Evolutionary conservation across 805 yeast genomes (phyloP).

Genomic region (Phaffomyces thermotolerans): DNA sequence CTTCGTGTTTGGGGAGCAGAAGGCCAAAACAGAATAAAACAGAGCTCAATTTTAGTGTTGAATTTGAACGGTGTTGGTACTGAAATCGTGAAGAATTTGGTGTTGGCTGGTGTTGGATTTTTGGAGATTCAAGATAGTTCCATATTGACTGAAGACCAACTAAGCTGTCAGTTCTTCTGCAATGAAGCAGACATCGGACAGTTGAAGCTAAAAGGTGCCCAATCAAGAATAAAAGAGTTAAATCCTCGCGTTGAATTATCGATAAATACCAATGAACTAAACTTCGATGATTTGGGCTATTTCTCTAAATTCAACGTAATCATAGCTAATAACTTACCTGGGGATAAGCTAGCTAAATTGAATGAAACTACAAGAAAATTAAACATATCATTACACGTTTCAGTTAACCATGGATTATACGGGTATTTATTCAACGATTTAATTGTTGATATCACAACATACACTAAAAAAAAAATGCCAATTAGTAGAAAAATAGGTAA

Average conservation of each 20-base stretch:
- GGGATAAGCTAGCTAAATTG: conserved; percentile 35
- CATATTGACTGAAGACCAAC: conserved; percentile 49
- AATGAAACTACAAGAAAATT: conserved; percentile 50
- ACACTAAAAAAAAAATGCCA: conserved; percentile 44
- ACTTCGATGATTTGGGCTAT: conserved; percentile 26
- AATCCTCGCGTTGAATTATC: conserved; percentile 69
- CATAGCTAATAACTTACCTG: conserved; percentile 61
- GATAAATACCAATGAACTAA: conserved; percentile 29
- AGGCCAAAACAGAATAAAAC: conserved; percentile 72
- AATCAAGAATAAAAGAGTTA: conserved; percentile 55
- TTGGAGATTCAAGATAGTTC: conserved; percentile 62
- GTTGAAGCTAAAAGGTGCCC: conserved; percentile 46
- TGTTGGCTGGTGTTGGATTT: conserved; percentile 81
- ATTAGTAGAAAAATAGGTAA: conserved; percentile 46
- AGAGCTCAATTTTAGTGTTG: conserved; percentile 62
- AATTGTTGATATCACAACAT: conserved; percentile 49
- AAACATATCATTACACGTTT: conserved; percentile 58
- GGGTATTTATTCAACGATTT: conserved; percentile 81
- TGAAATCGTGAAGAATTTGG: conserved; percentile 78
- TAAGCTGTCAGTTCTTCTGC: conserved; percentile 70
- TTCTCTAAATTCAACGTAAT: conserved; percentile 58
- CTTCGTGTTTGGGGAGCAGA: conserved; percentile 94
- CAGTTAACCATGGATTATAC: conserved; percentile 71
- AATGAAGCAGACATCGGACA: conserved; percentile 49
- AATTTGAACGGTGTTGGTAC: conserved; percentile 73